Base-by-base conservation (phyloP, 2,329 filamentous ascomycete genomes). In the Alternaria gansuensis region DNA sequence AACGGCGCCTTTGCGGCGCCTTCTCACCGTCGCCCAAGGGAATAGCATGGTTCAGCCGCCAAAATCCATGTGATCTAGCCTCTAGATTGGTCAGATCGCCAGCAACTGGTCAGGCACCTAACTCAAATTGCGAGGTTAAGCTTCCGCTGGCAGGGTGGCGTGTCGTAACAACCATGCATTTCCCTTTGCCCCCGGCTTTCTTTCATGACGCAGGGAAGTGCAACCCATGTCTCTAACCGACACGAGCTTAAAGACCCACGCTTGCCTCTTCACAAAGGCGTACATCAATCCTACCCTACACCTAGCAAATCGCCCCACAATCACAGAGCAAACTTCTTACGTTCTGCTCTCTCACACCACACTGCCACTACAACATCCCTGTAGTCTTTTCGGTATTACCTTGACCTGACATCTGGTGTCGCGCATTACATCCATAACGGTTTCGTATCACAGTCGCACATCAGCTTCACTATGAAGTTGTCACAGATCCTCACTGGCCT, bases 391-490 rank as follows among this genome's bases (percentile, higher is more conserved):
- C 34, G 31, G 10, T 39, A 24, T 17, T 44, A 37, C 17, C 24
- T 29, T 43, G 33, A 45, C 45, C 53, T 39, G 41, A 52, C 36
- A 49, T 43, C 31, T 17, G 57, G 45, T 41, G 33, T 57, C 51
- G 50, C 57, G 39, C 45, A 51, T 53, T 43, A 52, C 53, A 49
- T n/a, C 24, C 48, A 33, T 48, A 17, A 53, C 21, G 29, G 24
- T 26, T n/a, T 28, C 40, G 33, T 39, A 28, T 33, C 52, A 61
- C 54, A 9, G 34, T 63, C 45, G 37, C 53, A 56, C 59, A 53
- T 39, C 49, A 52, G 39, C 37, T 39, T 33, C 55, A 62, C 50
- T 29, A 77, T 75, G 75, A 75, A 63, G 64, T 11, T 75, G 23
- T 60, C 63, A 50, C 58, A 66, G 34, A 9, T 66, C 23, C 51